Evolutionary conservation across 306 rosid species (phyloP).

Genomic region (Cyamopsis tetragonoloba): DNA sequence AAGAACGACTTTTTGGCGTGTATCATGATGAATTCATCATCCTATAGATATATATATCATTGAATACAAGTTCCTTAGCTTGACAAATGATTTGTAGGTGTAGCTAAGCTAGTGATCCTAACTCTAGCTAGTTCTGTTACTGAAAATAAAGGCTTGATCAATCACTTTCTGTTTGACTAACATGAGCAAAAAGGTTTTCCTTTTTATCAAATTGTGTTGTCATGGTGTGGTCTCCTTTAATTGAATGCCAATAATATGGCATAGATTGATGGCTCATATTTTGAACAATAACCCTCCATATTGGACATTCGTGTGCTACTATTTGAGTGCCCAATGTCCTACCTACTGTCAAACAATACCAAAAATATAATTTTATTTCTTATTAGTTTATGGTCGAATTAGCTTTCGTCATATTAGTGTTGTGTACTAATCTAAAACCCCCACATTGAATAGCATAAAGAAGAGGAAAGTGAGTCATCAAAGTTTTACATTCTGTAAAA

Average conservation of each 20-base stretch:
- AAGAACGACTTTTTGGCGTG: constrained; percentile 22
- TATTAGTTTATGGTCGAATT: no score
- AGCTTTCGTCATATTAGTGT: no score
- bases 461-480: no score
- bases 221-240: constrained; percentile 25
- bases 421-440: no score
- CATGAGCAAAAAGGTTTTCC: constrained; percentile 32
- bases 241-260: no score
- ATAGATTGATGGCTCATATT: constrained; percentile 20
- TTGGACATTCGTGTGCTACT: constrained; percentile 30
- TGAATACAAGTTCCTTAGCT: constrained; percentile 36
- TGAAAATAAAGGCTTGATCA: constrained; percentile 40
- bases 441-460: no score
- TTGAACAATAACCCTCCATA: constrained; percentile 32
- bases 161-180: constrained; percentile 56
- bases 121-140: constrained; percentile 24
- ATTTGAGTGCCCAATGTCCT: constrained; percentile 17
- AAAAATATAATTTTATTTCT: no score
- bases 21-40: constrained; percentile 6
- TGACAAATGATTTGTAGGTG: no score
- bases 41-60: constrained; percentile 28
- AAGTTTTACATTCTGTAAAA: no score
- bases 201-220: constrained; percentile 35
- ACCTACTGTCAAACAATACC: no score
- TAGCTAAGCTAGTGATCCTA: constrained; percentile 20